Conservation (phyloP, 2,329 filamentous ascomycete species). For the Hypoxylon sp. region DNA sequence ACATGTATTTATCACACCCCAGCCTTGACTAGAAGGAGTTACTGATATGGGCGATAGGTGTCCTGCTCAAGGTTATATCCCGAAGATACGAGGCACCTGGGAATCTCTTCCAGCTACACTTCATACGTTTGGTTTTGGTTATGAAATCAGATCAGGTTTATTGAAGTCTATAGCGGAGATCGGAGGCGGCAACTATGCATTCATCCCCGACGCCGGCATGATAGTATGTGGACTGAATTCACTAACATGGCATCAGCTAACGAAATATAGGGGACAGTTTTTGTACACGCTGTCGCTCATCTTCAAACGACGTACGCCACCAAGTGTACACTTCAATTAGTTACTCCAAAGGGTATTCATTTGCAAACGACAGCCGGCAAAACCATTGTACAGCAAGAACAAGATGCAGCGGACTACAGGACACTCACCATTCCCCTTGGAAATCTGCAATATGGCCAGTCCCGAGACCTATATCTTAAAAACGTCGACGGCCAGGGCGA, state of each 20-base stretch:
- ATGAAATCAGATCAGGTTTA: slow-evolving; percentile 64
- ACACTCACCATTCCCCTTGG: slow-evolving; percentile 62
- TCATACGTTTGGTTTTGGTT: slow-evolving; percentile 71
- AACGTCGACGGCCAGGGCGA: slow-evolving; percentile 40
- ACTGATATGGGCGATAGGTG: slow-evolving; percentile 54
- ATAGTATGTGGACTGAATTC: slow-evolving; percentile 58
- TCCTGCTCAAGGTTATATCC: slow-evolving; percentile 68
- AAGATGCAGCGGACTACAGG: slow-evolving; percentile 40
- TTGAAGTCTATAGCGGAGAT: slow-evolving; percentile 73
- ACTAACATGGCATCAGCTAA: slow-evolving; percentile 18
- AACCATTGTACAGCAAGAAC: slow-evolving; percentile 56
- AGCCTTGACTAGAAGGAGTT: not conserved
- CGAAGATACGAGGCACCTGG: slow-evolving; percentile 62
- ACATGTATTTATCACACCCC: slow-evolving; percentile 56
- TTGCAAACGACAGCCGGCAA: slow-evolving; percentile 60
- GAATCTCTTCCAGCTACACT: slow-evolving; percentile 61
- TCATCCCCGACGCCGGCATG: slow-evolving; percentile 75
- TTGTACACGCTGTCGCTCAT: slow-evolving; percentile 74
- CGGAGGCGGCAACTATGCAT: slow-evolving; percentile 71
- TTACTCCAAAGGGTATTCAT: slow-evolving; percentile 56
- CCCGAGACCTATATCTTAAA: slow-evolving; percentile 68
- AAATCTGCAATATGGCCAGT: slow-evolving; percentile 73
- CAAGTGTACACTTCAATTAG: slow-evolving; percentile 61
- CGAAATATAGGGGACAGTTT: slow-evolving; percentile 66
- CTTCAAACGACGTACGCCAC: slow-evolving; percentile 71